These are phyloP conservation scores for Daldinia eschscholtzii DNA, from an alignment of 2,329 filamentous ascomycete genomes.

Conservation along the genomic window DNA sequence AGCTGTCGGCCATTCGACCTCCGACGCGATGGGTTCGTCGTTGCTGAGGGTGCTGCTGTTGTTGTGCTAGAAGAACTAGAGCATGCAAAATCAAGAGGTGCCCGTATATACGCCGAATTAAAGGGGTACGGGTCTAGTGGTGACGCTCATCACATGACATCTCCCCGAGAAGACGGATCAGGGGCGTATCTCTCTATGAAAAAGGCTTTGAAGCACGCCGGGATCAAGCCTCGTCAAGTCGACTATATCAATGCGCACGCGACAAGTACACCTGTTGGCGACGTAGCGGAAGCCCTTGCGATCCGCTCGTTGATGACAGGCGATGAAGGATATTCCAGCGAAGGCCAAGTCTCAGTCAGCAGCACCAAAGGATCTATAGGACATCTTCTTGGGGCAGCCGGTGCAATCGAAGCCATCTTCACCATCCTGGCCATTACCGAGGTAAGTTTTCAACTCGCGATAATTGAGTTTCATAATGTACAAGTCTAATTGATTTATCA, in stretches of 20 bases:
- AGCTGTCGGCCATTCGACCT: conserved; percentile 91
- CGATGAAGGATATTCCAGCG: conserved; percentile 71
- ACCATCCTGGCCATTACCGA: conserved; percentile 82
- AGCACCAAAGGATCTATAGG: conserved; percentile 95
- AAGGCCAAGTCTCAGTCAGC: conserved; percentile 81
- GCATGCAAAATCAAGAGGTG: conserved; percentile 84
- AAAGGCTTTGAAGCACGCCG: conserved; percentile 79
- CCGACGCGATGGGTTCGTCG: conserved; percentile 85
- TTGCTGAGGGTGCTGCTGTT: conserved; percentile 91
- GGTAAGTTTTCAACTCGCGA: conserved; percentile 64
- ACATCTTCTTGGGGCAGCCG: conserved; percentile 90
- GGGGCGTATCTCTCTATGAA: conserved; percentile 90
- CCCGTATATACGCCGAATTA: conserved; percentile 88
- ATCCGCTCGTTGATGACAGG: conserved; percentile 83
- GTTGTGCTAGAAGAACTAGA: conserved; percentile 90
- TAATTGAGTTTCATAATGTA: conserved; percentile 1
- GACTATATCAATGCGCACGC: conserved; percentile 98
- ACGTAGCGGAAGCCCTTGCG: conserved; percentile 87
- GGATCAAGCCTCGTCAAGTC: conserved; percentile 75
- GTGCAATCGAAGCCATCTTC: conserved; percentile 90
- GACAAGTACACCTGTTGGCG: conserved; percentile 87
- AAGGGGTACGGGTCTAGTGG: conserved; percentile 90
- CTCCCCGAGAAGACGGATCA: conserved; percentile 83
- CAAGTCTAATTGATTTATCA: conserved; percentile 27
- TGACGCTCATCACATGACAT: conserved; percentile 94